Evolutionary conservation across 2,329 filamentous ascomycete genomes (phyloP).

Genomic region (Verticillium klebahnii): DNA sequence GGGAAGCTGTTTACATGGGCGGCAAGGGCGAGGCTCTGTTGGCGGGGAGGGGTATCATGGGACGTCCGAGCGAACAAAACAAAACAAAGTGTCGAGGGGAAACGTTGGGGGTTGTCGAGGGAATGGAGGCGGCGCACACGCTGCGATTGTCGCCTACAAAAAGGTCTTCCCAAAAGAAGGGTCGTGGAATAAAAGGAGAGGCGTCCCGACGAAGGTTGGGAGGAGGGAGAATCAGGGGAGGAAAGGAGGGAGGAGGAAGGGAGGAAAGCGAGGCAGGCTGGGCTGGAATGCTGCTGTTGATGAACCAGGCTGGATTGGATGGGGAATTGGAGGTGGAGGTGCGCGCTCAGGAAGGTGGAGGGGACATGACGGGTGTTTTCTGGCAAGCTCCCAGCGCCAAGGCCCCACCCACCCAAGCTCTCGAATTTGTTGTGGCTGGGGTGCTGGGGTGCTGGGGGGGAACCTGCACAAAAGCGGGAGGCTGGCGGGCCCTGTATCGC

Average conservation of each 20-base stretch:
- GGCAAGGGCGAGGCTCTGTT: background rate
- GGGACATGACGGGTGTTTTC: background rate
- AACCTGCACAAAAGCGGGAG: background rate
- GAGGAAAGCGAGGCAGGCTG: background rate
- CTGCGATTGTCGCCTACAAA: background rate
- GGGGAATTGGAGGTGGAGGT: background rate
- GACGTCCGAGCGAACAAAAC: background rate
- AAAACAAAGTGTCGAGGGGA: background rate
- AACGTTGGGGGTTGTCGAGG: background rate
- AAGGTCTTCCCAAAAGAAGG: background rate
- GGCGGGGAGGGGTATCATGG: slow-evolving; percentile 2
- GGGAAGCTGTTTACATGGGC: background rate
- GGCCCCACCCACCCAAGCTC: background rate
- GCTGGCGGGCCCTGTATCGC: background rate
- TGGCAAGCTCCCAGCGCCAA: background rate
- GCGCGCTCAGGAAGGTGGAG: too few relatives aligned
- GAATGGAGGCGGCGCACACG: background rate
- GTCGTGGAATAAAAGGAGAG: background rate
- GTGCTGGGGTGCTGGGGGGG: too few relatives aligned
- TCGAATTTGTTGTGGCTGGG: background rate
- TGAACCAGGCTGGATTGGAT: background rate
- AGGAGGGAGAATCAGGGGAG: background rate
- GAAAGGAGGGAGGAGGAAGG: background rate
- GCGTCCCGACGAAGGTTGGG: background rate
- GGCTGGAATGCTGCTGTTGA: background rate